Percentiles rank a stretch among this genome's conserved stretches.
phyloP scores from a whole-genome alignment of 805 yeast species.

The Candida anglica region DNA sequence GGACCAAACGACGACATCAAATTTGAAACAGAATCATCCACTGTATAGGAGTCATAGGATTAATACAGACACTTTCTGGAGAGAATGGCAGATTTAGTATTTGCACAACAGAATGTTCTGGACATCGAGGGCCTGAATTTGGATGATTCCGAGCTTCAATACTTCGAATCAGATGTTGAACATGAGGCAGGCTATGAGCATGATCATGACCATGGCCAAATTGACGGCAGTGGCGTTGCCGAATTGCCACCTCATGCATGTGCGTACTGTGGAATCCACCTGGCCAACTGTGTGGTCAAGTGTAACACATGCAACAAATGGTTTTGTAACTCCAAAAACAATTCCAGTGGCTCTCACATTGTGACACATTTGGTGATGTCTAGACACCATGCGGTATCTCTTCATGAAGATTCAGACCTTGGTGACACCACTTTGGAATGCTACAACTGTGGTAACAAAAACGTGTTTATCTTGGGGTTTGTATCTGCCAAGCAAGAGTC shows the following conservation, averaged over 20 bases:
- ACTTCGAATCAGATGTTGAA: too few relatives aligned
- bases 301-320: constrained; percentile 78
- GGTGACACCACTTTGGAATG: constrained; percentile 90
- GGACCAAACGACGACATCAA: too few relatives aligned
- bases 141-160: too few relatives aligned
- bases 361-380: constrained; percentile 81
- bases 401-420: constrained; percentile 76
- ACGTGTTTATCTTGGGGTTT: constrained; percentile 78
- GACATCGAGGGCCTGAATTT: too few relatives aligned
- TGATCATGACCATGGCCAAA: too few relatives aligned
- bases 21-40: too few relatives aligned
- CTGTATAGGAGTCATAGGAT: too few relatives aligned
- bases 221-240: too few relatives aligned
- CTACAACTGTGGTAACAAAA: constrained; percentile 81
- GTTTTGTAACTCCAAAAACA: constrained; percentile 77
- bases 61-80: too few relatives aligned
- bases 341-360: constrained; percentile 67
- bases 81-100: too few relatives aligned
- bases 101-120: too few relatives aligned
- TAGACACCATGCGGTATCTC: constrained; percentile 66
- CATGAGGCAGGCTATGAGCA: too few relatives aligned
- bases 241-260: constrained; percentile 32
- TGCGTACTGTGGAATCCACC: constrained; percentile 71
- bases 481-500: constrained; percentile 84
- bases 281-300: constrained; percentile 62